Conservation (phyloP, 1,284 basidiomycete genomes). For the Fomitiporia mediterranea region DNA sequence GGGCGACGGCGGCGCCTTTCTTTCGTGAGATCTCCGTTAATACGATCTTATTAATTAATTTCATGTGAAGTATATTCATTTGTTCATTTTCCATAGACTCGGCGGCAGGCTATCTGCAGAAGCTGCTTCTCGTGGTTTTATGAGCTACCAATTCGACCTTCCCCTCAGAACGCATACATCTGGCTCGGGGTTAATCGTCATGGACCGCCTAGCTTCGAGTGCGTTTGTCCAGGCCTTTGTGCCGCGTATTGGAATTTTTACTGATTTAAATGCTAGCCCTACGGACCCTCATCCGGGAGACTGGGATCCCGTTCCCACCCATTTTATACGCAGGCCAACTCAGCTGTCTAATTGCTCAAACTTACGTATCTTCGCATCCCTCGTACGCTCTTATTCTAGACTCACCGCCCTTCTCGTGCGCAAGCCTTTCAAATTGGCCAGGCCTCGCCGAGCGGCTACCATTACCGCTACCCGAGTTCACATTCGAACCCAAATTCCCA, state of each 20-base stretch:
- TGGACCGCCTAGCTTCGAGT: constrained; percentile 17
- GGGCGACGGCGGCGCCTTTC: constrained; percentile 5
- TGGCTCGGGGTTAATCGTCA: constrained; percentile 2
- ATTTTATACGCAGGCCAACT: constrained; percentile 51
- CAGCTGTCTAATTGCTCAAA: constrained; percentile 55
- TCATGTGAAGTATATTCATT: not conserved
- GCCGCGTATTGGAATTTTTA: not conserved
- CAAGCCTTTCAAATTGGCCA: constrained; percentile 21
- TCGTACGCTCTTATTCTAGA: constrained; percentile 57
- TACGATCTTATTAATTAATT: not conserved
- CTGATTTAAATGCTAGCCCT: constrained; percentile 21
- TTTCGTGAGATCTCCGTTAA: constrained; percentile 2
- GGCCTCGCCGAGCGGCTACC: constrained; percentile 30
- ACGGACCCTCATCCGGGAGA: constrained; percentile 33
- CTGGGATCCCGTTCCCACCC: constrained; percentile 57
- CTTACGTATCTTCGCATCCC: constrained; percentile 62
- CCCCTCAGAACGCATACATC: not conserved
- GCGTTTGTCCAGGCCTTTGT: not conserved
- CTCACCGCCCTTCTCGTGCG: constrained; percentile 48
- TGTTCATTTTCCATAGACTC: constrained; percentile 2
- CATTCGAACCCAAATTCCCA: constrained; percentile 62
- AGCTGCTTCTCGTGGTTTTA: constrained; percentile 11
- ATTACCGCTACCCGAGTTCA: constrained; percentile 43
- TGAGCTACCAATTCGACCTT: constrained; percentile 14
- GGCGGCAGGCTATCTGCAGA: constrained; percentile 10